Evolutionary conservation across 306 rosid genomes (phyloP).

Genomic region (Pyrus betulifolia): DNA sequence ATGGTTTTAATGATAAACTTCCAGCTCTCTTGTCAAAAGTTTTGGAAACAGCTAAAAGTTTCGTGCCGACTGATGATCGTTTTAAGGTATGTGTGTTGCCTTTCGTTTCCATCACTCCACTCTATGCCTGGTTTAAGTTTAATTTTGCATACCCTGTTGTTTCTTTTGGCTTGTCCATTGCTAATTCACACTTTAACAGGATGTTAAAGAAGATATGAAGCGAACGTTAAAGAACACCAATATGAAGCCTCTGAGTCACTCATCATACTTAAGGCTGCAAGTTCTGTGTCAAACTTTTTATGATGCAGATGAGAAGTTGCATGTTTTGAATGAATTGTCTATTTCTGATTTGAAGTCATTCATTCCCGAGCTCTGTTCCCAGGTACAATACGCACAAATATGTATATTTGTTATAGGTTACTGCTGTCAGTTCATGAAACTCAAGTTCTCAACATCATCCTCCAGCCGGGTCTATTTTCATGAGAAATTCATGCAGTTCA

Average conservation of each 20-base stretch:
- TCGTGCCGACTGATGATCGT: conserved; percentile 69
- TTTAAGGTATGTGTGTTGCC: conserved; percentile 43
- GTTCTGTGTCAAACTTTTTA: conserved; percentile 65
- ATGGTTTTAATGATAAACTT: conserved; percentile 88
- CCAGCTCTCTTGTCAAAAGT: conserved; percentile 64
- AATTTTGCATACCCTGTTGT: not conserved
- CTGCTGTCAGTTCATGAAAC: not conserved
- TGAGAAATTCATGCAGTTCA: not conserved
- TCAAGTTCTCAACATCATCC: not conserved
- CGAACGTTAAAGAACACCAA: conserved; percentile 72
- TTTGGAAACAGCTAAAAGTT: conserved; percentile 52
- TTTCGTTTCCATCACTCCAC: not conserved
- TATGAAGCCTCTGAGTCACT: conserved; percentile 89
- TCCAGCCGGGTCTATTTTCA: not conserved
- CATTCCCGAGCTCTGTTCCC: conserved; percentile 73
- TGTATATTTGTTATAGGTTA: not conserved
- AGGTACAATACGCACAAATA: conserved; percentile 34
- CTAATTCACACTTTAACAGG: conserved; percentile 40
- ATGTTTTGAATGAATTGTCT: conserved; percentile 39
- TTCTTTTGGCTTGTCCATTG: conserved; percentile 12
- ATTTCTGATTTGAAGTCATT: conserved; percentile 59
- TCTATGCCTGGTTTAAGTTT: not conserved
- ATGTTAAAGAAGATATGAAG: conserved; percentile 74
- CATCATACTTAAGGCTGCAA: conserved; percentile 74
- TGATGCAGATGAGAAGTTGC: conserved; percentile 64